These are phyloP conservation scores for Yamadazyma buinensis DNA, from an alignment of 1,139 yeast genomes.

Conservation along the genomic window DNA sequence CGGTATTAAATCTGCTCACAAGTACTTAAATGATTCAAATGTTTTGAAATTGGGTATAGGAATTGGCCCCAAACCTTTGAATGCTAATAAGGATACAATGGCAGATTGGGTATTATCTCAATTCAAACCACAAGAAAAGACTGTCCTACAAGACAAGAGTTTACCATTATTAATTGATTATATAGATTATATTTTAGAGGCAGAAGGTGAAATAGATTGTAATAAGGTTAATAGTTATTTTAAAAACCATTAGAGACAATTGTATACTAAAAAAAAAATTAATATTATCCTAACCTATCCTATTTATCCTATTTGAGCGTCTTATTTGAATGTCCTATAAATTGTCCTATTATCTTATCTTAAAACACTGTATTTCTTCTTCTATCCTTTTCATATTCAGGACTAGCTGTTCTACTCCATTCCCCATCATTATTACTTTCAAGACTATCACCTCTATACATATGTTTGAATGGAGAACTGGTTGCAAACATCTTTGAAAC, in stretches of 20 bases:
- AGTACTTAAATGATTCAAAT: conserved; percentile 7
- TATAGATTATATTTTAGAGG: conserved; percentile 17
- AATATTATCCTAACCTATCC: too few relatives aligned
- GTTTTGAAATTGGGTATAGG: conserved; percentile 38
- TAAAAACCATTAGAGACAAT: not conserved
- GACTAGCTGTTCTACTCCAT: conserved; percentile 15
- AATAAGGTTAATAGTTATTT: conserved; percentile 19
- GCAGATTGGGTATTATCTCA: conserved; percentile 38
- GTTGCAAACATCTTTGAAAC: conserved; percentile 2
- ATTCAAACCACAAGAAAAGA: conserved; percentile 20
- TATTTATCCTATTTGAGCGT: too few relatives aligned
- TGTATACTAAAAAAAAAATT: too few relatives aligned
- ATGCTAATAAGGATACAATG: conserved; percentile 32
- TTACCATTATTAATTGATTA: conserved; percentile 18
- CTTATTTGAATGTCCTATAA: too few relatives aligned
- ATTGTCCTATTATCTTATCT: too few relatives aligned
- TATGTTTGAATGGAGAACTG: conserved; percentile 5
- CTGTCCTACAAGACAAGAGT: conserved; percentile 13
- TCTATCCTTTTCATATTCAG: conserved; percentile 8
- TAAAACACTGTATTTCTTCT: conserved; percentile 4
- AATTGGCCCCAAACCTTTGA: conserved; percentile 42
- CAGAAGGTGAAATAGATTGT: conserved; percentile 18
- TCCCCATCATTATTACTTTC: too few relatives aligned
- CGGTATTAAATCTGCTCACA: conserved; percentile 30
- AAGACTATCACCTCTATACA: conserved; percentile 2